Base-by-base conservation (phyloP, 305 asterid genomes). In the Rubia peregrina region DNA sequence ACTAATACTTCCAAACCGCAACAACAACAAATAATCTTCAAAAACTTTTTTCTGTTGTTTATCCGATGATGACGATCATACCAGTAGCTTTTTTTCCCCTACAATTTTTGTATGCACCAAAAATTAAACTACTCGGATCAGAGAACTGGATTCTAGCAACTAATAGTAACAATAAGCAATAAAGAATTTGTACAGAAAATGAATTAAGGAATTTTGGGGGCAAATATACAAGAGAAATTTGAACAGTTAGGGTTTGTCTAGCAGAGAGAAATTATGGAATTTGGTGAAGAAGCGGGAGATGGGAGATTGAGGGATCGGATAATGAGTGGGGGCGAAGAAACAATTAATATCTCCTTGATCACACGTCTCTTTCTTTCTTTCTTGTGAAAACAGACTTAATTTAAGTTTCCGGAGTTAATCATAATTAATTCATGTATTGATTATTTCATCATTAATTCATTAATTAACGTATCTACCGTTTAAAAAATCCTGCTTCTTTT, bases 101-200 rank as follows among this genome's bases (percentile, higher is more conserved):
- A 9, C 2, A 16, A 17, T 53, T n/a, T 16, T 49, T 16, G 2
- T 53, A 53, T 57, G 62, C 19, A 21, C 26, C 9, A 12, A 57
- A 1, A 19, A 3, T 33, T 10, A 2, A 61, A 68, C 30, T 4
- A 9, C 10, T 11, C 56, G n/a, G 7, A 61, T 44, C n/a, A 46
- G 65, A 16, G 57, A 40, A 70, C 49, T 51, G 61, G 40, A 65
- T 36, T 48, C 67, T 63, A 59, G 61, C 76, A 51, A 51, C 59
- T 51, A 16, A 16, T 0, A 5, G 55, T 13, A 48, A 48, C 7
- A 48, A 57, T 69, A 65, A 71, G 17, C 12, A 19, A 67, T 7
- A 46, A 73, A 64, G 43, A 73, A 67, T 65, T 65, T 65, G 42
- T 70, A 70, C 67, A 74, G 61, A 51, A n/a, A 73, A 70, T 61